Evolutionary conservation across 139 green algal species (phyloP).

Genomic region (Asterochloris erici): DNA sequence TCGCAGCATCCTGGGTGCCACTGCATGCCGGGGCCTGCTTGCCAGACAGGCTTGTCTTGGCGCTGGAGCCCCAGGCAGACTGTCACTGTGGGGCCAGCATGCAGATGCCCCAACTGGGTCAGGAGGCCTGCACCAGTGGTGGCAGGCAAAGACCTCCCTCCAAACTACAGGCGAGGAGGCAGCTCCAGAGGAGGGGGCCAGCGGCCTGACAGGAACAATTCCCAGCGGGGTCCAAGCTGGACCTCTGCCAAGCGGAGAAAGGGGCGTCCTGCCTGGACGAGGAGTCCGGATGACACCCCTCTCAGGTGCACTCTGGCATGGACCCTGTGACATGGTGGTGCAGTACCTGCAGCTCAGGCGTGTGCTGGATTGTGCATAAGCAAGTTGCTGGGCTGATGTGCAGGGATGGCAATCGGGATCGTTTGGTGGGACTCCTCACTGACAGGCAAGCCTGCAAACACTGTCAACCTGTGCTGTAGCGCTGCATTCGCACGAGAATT

Average conservation of each 20-base stretch:
- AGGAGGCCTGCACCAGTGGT: slow-evolving; percentile 3
- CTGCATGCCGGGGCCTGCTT: too few relatives aligned
- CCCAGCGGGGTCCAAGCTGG: not conserved
- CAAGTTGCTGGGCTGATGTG: not conserved
- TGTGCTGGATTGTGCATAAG: not conserved
- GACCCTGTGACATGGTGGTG: not conserved
- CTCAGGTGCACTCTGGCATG: slow-evolving; percentile 29
- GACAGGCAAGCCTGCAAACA: slow-evolving; percentile 37
- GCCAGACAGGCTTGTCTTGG: too few relatives aligned
- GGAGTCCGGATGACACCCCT: slow-evolving; percentile 61
- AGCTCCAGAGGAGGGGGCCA: not conserved
- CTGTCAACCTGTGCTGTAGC: not conserved
- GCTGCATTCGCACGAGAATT: not conserved
- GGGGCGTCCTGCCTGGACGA: slow-evolving; percentile 40
- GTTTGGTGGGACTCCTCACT: slow-evolving; percentile 76
- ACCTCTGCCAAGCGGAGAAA: slow-evolving; percentile 28
- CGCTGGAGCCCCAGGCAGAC: too few relatives aligned
- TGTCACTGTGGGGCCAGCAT: too few relatives aligned
- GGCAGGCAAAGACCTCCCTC: not conserved
- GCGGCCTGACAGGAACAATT: not conserved
- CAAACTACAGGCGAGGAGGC: not conserved
- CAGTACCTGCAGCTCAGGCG: not conserved
- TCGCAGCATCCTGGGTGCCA: too few relatives aligned
- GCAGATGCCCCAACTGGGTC: too few relatives aligned
- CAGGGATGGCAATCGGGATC: slow-evolving; percentile 76